These are phyloP conservation scores for Lyophyllum shimeji DNA, from an alignment of 768 basidiomycete genomes.

Conservation along the genomic window DNA sequence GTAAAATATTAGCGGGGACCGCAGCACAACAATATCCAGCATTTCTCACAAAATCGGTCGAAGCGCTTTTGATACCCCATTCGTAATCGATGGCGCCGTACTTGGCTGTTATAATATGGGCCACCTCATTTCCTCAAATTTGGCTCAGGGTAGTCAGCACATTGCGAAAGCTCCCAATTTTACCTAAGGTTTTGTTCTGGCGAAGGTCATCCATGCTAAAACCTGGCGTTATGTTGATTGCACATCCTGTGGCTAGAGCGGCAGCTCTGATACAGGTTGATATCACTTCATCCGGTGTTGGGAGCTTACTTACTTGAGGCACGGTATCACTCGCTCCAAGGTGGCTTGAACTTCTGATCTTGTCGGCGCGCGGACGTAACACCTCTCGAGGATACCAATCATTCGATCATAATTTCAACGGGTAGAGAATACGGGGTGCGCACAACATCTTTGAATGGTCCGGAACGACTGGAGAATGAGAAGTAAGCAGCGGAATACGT, in stretches of 20 bases:
- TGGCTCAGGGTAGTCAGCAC: neutral
- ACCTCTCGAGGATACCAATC: slow-evolving; percentile 35
- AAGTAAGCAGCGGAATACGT: neutral
- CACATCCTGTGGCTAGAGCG: slow-evolving; percentile 21
- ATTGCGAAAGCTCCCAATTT: neutral
- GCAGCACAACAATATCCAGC: neutral
- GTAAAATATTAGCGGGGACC: neutral
- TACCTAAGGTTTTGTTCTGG: slow-evolving; percentile 43
- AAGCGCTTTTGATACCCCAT: slow-evolving; percentile 69
- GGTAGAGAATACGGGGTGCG: slow-evolving; percentile 17
- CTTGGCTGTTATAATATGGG: slow-evolving; percentile 55
- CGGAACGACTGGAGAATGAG: slow-evolving; percentile 61
- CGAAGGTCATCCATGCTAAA: slow-evolving; percentile 20
- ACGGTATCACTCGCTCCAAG: slow-evolving; percentile 60
- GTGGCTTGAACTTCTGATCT: slow-evolving; percentile 59
- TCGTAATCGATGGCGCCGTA: slow-evolving; percentile 64
- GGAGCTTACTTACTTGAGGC: slow-evolving; percentile 33
- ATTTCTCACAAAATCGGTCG: slow-evolving; percentile 84
- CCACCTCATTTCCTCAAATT: slow-evolving; percentile 59
- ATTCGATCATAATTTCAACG: neutral
- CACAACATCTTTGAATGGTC: slow-evolving; percentile 76
- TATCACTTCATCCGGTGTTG: neutral
- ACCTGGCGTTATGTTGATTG: slow-evolving; percentile 14
- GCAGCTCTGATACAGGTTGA: slow-evolving; percentile 17
- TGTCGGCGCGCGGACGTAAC: slow-evolving; percentile 72